These are phyloP conservation scores for Petunia hybrid DNA, from an alignment of 305 asterid genomes.

Conservation along the genomic window DNA sequence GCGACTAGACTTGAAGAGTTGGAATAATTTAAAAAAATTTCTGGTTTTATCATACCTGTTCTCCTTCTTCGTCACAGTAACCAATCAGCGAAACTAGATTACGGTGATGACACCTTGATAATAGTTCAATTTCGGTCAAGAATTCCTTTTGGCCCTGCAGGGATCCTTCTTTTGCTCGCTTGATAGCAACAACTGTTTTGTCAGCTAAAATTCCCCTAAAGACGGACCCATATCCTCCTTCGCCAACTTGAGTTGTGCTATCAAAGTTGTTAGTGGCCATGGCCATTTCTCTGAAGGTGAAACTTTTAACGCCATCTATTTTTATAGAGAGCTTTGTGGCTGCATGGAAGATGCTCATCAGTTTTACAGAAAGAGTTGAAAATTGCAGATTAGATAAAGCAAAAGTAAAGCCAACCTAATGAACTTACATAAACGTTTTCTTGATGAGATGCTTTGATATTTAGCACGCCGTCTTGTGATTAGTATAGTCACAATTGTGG, in stretches of 20 bases:
- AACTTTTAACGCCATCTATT: conserved; percentile 55
- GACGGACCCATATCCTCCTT: conserved; percentile 61
- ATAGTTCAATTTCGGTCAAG: conserved; percentile 57
- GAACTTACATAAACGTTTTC: conserved; percentile 46
- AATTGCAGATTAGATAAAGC: conserved; percentile 15
- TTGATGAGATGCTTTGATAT: conserved; percentile 38
- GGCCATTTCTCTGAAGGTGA: conserved; percentile 52
- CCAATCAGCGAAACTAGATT: conserved; percentile 57
- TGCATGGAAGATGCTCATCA: conserved; percentile 33
- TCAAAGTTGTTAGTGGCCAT: conserved; percentile 49
- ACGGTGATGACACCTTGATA: conserved; percentile 61
- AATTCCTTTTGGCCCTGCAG: conserved; percentile 61
- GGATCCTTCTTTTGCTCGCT: conserved; percentile 59
- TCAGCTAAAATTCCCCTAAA: conserved; percentile 49
- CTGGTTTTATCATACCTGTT: conserved; percentile 46
- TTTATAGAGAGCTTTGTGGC: conserved; percentile 53
- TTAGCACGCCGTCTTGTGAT: conserved; percentile 43
- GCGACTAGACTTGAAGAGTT: background rate
- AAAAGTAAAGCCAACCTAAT: conserved; percentile 15
- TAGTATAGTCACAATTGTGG: conserved; percentile 40
- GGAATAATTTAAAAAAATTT: background rate
- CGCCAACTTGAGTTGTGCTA: conserved; percentile 52
- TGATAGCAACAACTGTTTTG: conserved; percentile 51
- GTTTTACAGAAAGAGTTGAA: background rate
- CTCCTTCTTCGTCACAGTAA: conserved; percentile 53